Percentiles rank a stretch among this genome's conserved stretches.
These are phyloP conservation scores for Cucurbita pepo DNA, from an alignment of 306 rosid species.

Conservation along the genomic window DNA sequence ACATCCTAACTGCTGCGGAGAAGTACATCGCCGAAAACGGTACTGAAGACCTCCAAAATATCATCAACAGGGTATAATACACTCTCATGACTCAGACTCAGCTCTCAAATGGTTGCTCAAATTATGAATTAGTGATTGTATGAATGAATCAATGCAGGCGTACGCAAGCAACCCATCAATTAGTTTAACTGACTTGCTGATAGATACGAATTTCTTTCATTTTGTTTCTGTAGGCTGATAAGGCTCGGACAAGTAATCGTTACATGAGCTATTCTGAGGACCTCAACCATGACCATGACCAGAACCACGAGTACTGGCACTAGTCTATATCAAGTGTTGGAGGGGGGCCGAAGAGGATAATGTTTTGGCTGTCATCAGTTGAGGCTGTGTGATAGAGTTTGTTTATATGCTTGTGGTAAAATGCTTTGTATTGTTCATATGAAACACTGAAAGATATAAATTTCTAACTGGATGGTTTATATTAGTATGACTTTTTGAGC, in stretches of 20 bases:
- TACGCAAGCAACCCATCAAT: background rate
- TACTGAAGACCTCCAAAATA: conserved; percentile 45
- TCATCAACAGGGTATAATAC: conserved; percentile 65
- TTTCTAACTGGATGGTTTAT: background rate
- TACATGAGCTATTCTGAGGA: conserved; percentile 18
- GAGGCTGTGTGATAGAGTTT: background rate
- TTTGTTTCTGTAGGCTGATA: conserved; percentile 55
- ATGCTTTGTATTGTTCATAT: background rate
- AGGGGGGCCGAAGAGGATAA: background rate
- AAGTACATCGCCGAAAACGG: conserved; percentile 73
- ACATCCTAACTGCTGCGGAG: conserved; percentile 77
- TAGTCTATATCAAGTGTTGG: background rate
- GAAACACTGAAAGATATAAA: background rate
- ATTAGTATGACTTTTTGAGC: background rate
- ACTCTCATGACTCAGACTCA: background rate
- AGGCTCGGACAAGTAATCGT: conserved; percentile 26
- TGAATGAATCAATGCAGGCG: background rate
- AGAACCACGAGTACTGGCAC: conserved; percentile 4
- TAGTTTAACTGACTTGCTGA: background rate
- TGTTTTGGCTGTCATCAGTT: background rate
- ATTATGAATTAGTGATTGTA: background rate
- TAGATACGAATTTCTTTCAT: background rate
- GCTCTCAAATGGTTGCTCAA: background rate
- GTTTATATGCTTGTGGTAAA: background rate
- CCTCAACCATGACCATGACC: background rate